These are phyloP conservation scores for Ustilago loliicola DNA, from an alignment of 1,284 basidiomycete genomes.

Conservation along the genomic window DNA sequence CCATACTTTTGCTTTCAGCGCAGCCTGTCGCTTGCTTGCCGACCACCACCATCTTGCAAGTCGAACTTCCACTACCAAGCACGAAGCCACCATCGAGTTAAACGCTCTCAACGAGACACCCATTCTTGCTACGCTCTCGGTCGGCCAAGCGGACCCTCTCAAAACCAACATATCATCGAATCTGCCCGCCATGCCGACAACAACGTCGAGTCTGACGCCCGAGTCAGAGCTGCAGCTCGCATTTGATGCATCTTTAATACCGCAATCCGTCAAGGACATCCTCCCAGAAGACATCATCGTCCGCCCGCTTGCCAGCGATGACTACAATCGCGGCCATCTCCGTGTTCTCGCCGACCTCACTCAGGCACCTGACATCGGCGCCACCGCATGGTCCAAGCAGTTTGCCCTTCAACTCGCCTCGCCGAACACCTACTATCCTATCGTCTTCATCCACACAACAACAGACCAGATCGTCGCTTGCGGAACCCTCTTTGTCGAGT, in stretches of 20 bases:
- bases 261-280: slow-evolving; percentile 75
- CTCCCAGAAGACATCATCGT: slow-evolving; percentile 78
- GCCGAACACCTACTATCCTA: slow-evolving; percentile 77
- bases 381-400: slow-evolving; percentile 73
- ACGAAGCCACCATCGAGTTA: neutral
- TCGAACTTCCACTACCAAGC: neutral
- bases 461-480: slow-evolving; percentile 86
- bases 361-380: slow-evolving; percentile 81
- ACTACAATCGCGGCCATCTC: slow-evolving; percentile 87
- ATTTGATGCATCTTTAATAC: slow-evolving; percentile 80
- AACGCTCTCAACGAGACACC: neutral
- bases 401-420: slow-evolving; percentile 41
- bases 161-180: neutral
- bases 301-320: slow-evolving; percentile 87
- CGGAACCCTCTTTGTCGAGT: slow-evolving; percentile 87
- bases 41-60: neutral
- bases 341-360: slow-evolving; percentile 85
- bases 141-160: neutral
- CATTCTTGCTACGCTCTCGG: neutral
- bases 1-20: neutral
- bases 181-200: slow-evolving; percentile 48
- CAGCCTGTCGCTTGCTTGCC: neutral
- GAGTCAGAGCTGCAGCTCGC: slow-evolving; percentile 81
- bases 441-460: slow-evolving; percentile 83
- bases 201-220: slow-evolving; percentile 74